Percentiles rank a stretch among this genome's conserved stretches.
Conservation (phyloP, 768 basidiomycete genomes). For the Amanita pseudoporphyria region DNA sequence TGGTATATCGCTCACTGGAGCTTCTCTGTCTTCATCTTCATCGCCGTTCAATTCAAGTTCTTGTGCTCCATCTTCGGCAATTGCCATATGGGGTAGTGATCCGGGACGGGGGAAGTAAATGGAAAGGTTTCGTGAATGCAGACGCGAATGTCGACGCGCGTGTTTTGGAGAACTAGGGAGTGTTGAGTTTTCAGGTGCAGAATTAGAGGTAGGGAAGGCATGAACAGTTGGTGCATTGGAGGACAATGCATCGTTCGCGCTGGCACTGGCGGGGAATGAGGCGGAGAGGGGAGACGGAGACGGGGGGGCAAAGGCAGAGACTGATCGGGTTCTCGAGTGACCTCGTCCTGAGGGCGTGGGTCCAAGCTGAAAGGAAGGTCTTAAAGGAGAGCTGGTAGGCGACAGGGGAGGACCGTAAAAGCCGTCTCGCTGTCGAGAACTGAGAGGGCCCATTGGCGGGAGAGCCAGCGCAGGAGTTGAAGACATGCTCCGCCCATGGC, state of each 20-base stretch:
- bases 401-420: background rate
- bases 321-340: constrained; percentile 2
- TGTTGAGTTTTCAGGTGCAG: constrained; percentile 15
- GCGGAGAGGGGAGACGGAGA: constrained; percentile 42
- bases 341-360: background rate
- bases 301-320: constrained; percentile 10
- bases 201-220: constrained; percentile 9
- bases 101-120: constrained; percentile 86
- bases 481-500: constrained; percentile 2
- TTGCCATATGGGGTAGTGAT: constrained; percentile 44
- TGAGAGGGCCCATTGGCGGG: too few species aligned
- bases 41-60: constrained; percentile 31
- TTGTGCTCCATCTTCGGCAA: constrained; percentile 59
- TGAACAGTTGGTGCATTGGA: constrained; percentile 10
- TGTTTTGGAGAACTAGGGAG: constrained; percentile 16
- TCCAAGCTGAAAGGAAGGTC: constrained; percentile 1
- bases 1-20: constrained; percentile 38
- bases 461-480: background rate
- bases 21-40: constrained; percentile 29
- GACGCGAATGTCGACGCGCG: constrained; percentile 47
- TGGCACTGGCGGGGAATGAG: constrained; percentile 14
- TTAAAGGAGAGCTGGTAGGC: background rate
- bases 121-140: constrained; percentile 88
- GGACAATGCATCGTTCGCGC: constrained; percentile 16
- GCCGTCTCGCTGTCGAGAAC: too few species aligned